Evolutionary conservation across 495 filamentous ascomycete species (phyloP).

Genomic region (Penicillium antarcticum): DNA sequence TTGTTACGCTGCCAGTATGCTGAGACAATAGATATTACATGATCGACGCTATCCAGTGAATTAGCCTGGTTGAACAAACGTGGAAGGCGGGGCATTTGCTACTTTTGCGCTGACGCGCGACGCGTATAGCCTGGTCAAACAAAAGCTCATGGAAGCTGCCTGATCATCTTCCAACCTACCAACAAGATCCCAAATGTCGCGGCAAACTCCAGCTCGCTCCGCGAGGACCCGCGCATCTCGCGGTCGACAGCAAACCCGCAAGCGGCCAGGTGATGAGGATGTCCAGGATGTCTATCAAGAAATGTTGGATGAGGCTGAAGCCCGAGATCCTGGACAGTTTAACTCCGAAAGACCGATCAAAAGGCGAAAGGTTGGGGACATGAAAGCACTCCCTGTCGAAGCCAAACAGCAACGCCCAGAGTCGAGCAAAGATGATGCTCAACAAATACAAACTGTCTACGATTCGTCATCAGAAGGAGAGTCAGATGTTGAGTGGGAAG

Average conservation of each 20-base stretch:
- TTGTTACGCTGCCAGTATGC: not conserved
- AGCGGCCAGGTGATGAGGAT: constrained; percentile 13
- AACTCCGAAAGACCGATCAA: constrained; percentile 39
- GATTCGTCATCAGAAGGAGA: constrained; percentile 49
- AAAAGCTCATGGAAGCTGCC: not conserved
- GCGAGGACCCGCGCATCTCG: constrained; percentile 12
- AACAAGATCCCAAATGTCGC: constrained; percentile 14
- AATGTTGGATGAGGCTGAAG: constrained; percentile 63
- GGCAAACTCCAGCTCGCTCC: constrained; percentile 17
- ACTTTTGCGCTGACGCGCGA: constrained; percentile 4
- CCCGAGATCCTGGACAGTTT: constrained; percentile 32
- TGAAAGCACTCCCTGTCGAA: constrained; percentile 17
- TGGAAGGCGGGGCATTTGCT: not conserved
- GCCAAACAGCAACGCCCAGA: constrained; percentile 8
- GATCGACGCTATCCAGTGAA: not conserved
- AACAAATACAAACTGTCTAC: constrained; percentile 40
- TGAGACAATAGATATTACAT: not conserved
- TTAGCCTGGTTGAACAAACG: not conserved
- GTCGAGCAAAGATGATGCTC: constrained; percentile 10
- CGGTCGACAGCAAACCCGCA: constrained; percentile 10
- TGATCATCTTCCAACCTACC: not conserved
- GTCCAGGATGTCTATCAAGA: constrained; percentile 61
- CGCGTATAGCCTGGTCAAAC: not conserved
- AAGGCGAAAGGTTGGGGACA: constrained; percentile 38
- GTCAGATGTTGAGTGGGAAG: constrained; percentile 70